Conservation (phyloP, 2,329 filamentous ascomycete genomes). For the Fusarium virguliforme region DNA sequence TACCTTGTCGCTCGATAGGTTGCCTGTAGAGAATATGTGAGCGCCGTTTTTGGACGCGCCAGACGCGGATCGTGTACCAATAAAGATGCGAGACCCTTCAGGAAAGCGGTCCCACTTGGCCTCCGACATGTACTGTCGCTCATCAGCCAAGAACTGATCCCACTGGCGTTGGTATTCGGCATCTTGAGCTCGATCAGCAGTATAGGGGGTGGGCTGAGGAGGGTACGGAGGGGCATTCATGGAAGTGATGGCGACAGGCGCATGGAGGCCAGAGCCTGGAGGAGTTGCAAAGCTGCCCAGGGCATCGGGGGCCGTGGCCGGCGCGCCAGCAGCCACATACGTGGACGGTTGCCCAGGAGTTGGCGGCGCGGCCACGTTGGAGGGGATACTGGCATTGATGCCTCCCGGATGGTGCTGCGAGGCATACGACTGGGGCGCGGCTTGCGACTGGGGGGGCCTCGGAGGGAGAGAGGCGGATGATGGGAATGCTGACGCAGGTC, state of each 20-base stretch:
- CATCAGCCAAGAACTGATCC: slow-evolving; percentile 80
- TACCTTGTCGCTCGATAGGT: slow-evolving; percentile 92
- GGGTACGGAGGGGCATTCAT: slow-evolving; percentile 55
- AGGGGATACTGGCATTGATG: slow-evolving; percentile 53
- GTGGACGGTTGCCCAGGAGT: slow-evolving; percentile 55
- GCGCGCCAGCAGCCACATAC: slow-evolving; percentile 54
- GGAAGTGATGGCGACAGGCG: slow-evolving; percentile 49
- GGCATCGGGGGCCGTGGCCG: slow-evolving; percentile 54
- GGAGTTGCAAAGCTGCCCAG: slow-evolving; percentile 53
- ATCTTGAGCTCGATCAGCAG: slow-evolving; percentile 56
- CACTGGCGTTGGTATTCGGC: slow-evolving; percentile 75
- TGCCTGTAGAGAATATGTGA: slow-evolving; percentile 71
- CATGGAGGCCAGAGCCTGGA: slow-evolving; percentile 52
- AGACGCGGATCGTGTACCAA: slow-evolving; percentile 71
- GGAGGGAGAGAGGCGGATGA: slow-evolving; percentile 64
- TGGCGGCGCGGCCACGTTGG: slow-evolving; percentile 51
- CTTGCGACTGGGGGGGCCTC: slow-evolving; percentile 62
- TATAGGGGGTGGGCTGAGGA: slow-evolving; percentile 50
- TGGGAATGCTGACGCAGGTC: slow-evolving; percentile 55
- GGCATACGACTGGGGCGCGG: slow-evolving; percentile 57
- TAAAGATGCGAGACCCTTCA: slow-evolving; percentile 82
- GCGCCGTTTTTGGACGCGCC: slow-evolving; percentile 49
- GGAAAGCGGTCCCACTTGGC: slow-evolving; percentile 88
- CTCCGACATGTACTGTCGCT: slow-evolving; percentile 82
- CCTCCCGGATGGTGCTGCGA: slow-evolving; percentile 57